Evolutionary conservation across 2,329 filamentous ascomycete species (phyloP).

Genomic region (Curvularia verruculosa): DNA sequence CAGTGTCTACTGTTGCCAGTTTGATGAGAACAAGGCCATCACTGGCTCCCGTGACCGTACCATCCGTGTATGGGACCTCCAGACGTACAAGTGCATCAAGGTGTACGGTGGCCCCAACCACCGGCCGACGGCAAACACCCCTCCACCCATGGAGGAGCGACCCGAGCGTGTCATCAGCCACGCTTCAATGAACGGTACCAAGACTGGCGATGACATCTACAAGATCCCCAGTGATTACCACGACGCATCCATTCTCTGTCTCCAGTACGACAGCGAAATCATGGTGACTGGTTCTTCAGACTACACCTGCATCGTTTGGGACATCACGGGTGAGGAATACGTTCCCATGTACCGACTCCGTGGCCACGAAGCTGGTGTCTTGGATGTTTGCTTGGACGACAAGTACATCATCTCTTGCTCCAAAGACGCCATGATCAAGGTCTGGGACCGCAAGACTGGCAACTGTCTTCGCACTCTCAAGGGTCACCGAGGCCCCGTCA

Average conservation of each 20-base stretch:
- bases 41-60: slow-evolving; percentile 95
- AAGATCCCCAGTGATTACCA: slow-evolving; percentile 67
- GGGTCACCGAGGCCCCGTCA: slow-evolving; percentile 90
- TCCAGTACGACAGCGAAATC: slow-evolving; percentile 92
- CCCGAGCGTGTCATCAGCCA: slow-evolving; percentile 53
- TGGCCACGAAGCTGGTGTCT: slow-evolving; percentile 83
- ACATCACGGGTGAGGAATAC: slow-evolving; percentile 71
- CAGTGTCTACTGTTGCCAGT: slow-evolving; percentile 97
- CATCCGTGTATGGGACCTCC: slow-evolving; percentile 94
- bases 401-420: slow-evolving; percentile 95
- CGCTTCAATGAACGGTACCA: slow-evolving; percentile 56
- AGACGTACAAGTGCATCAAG: slow-evolving; percentile 81
- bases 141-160: slow-evolving; percentile 49
- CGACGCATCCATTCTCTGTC: slow-evolving; percentile 88
- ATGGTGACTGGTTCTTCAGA: slow-evolving; percentile 96
- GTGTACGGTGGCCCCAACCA: slow-evolving; percentile 80
- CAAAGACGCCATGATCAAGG: slow-evolving; percentile 91
- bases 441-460: slow-evolving; percentile 88
- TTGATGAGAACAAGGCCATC: slow-evolving; percentile 97
- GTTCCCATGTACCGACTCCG: slow-evolving; percentile 75
- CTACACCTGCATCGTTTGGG: slow-evolving; percentile 88
- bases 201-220: slow-evolving; percentile 55
- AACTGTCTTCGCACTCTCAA: slow-evolving; percentile 76
- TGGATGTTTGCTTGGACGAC: slow-evolving; percentile 92
- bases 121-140: slow-evolving; percentile 59